These are phyloP conservation scores for Lentinula raphanica DNA, from an alignment of 768 basidiomycete genomes.

Conservation along the genomic window DNA sequence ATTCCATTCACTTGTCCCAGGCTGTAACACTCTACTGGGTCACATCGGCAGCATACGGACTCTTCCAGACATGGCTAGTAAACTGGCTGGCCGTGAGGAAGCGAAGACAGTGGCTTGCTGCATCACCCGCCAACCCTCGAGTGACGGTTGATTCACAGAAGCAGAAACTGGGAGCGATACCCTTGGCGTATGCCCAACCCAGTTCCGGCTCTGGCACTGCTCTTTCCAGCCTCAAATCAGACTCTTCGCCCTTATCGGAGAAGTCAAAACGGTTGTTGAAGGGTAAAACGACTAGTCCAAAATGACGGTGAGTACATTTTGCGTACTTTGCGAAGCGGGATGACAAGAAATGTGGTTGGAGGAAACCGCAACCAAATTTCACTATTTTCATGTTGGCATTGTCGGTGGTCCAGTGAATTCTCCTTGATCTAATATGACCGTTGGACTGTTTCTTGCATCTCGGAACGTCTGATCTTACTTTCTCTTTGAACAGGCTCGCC, in stretches of 20 bases:
- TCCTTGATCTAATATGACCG: conserved; percentile 95
- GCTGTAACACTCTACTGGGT: conserved; percentile 73
- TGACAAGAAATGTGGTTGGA: conserved; percentile 78
- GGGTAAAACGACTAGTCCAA: conserved; percentile 4
- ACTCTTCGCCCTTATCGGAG: background rate
- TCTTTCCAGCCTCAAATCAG: background rate
- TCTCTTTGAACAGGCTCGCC: no score
- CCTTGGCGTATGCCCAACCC: background rate
- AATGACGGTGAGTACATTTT: background rate
- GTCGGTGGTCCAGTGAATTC: conserved; percentile 50
- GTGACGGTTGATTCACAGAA: background rate
- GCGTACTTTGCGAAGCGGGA: conserved; percentile 23
- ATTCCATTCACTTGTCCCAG: conserved; percentile 28
- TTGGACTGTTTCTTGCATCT: background rate
- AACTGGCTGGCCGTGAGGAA: conserved; percentile 56
- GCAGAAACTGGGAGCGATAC: background rate
- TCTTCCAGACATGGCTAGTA: conserved; percentile 69
- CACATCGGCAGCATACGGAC: conserved; percentile 68
- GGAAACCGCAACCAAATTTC: conserved; percentile 42
- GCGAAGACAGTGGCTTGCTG: conserved; percentile 16
- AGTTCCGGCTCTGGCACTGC: conserved; percentile 2
- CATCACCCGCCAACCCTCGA: background rate
- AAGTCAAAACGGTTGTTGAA: background rate
- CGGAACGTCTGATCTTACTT: background rate
- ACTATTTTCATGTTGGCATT: conserved; percentile 23